phyloP scores from a whole-genome alignment of 2,329 filamentous ascomycete genomes.

The Neurospora sp. region DNA sequence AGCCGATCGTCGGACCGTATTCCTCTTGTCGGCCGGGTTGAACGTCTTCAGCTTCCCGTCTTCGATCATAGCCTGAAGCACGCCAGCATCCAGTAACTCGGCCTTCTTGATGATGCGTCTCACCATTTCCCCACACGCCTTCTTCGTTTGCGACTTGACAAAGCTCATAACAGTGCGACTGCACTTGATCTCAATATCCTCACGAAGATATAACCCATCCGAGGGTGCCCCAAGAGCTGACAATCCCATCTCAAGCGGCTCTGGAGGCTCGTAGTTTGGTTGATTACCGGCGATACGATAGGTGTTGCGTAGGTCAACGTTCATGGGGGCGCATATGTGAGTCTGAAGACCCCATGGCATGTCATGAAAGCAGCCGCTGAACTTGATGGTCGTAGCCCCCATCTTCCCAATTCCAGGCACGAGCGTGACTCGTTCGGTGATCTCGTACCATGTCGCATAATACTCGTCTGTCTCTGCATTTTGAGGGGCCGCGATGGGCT shows the following conservation, averaged over 20 bases:
- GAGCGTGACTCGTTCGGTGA: conserved; percentile 58
- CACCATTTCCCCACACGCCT: conserved; percentile 58
- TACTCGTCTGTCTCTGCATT: conserved; percentile 59
- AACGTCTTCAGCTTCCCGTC: conserved; percentile 19
- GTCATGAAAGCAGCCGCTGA: conserved; percentile 63
- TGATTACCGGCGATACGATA: conserved; percentile 62
- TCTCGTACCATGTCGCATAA: conserved; percentile 67
- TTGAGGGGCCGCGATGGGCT: conserved; percentile 55
- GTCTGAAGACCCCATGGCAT: conserved; percentile 64
- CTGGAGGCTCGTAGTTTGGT: conserved; percentile 51
- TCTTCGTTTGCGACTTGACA: conserved; percentile 57
- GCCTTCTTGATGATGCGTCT: conserved; percentile 61
- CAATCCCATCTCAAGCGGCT: conserved; percentile 51
- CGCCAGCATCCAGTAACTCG: conserved; percentile 55
- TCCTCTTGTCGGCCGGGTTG: conserved; percentile 40
- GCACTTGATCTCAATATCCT: conserved; percentile 62
- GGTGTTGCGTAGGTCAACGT: conserved; percentile 56
- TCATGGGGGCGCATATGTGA: conserved; percentile 59
- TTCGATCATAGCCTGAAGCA: conserved; percentile 47
- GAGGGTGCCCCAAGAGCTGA: conserved; percentile 47
- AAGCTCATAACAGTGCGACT: conserved; percentile 55
- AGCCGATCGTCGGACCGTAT: conserved; percentile 15
- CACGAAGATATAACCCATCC: conserved; percentile 57
- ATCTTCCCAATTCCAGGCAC: conserved; percentile 56
- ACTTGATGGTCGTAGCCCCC: conserved; percentile 54